Evolutionary conservation across 257 asterid genomes (phyloP).

Genomic region (Echium plantagineum): DNA sequence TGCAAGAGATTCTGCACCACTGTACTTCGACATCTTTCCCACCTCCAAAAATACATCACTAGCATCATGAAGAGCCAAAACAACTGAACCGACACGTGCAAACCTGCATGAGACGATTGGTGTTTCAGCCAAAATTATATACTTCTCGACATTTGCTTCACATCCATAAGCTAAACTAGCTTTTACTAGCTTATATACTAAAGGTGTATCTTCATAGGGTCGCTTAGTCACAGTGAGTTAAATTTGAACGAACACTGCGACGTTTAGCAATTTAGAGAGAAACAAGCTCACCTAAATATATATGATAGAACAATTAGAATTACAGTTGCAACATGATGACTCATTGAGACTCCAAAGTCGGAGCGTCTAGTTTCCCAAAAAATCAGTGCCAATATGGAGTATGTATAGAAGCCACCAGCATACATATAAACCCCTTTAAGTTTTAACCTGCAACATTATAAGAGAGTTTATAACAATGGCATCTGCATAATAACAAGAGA

Average conservation of each 20-base stretch:
- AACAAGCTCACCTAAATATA: slow-evolving; percentile 41
- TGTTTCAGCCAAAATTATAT: too few relatives aligned
- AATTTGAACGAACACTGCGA: too few relatives aligned
- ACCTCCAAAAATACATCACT: slow-evolving; percentile 81
- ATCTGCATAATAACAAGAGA: too few relatives aligned
- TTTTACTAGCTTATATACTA: neutral
- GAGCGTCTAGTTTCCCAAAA: slow-evolving; percentile 96
- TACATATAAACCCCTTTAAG: slow-evolving; percentile 83
- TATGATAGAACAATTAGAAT: slow-evolving; percentile 66
- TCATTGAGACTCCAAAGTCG: slow-evolving; percentile 91
- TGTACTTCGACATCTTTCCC: slow-evolving; percentile 92
- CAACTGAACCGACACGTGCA: slow-evolving; percentile 73
- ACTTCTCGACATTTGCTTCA: neutral
- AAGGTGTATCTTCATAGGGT: too few relatives aligned
- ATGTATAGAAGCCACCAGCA: slow-evolving; percentile 72
- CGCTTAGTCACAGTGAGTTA: too few relatives aligned
- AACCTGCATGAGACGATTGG: slow-evolving; percentile 36
- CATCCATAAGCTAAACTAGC: neutral
- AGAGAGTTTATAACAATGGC: slow-evolving; percentile 9
- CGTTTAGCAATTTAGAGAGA: too few relatives aligned
- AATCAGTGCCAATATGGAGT: slow-evolving; percentile 81
- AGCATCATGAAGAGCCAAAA: slow-evolving; percentile 91
- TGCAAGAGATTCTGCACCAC: slow-evolving; percentile 75
- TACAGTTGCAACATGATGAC: slow-evolving; percentile 76
- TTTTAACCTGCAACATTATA: slow-evolving; percentile 51